Percentiles rank a stretch among this genome's conserved stretches.
Conservation (phyloP, 768 basidiomycete genomes). For the Termitomyces sp. region DNA sequence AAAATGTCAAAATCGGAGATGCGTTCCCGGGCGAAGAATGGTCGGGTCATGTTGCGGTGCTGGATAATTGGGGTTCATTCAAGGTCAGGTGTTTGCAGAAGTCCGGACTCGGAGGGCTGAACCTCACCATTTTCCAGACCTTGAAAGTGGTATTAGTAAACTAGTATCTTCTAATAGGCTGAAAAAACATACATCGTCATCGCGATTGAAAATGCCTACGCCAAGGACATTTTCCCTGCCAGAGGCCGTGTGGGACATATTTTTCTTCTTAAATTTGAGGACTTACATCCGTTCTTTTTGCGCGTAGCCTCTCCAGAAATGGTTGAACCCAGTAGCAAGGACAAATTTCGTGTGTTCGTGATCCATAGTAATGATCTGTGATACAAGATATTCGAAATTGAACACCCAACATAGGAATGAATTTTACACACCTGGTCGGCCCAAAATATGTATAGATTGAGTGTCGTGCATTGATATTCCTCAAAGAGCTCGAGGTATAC, state of each 20-base stretch:
- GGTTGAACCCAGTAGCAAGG: conserved; percentile 56
- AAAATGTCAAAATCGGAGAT: conserved; percentile 67
- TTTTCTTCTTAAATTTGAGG: not conserved
- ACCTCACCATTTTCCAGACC: conserved; percentile 64
- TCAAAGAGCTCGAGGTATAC: conserved; percentile 63
- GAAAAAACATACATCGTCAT: conserved; percentile 49
- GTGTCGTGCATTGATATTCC: conserved; percentile 65
- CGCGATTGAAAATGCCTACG: conserved; percentile 72
- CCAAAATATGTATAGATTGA: conserved; percentile 69
- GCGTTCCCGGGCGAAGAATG: conserved; percentile 72
- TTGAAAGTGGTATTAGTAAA: conserved; percentile 11
- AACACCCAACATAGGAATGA: not conserved
- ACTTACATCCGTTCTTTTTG: conserved; percentile 66
- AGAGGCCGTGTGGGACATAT: not conserved
- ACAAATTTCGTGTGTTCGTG: conserved; percentile 63
- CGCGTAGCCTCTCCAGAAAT: conserved; percentile 61
- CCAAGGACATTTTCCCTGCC: conserved; percentile 60
- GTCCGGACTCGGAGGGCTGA: not conserved
- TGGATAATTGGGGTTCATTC: conserved; percentile 16
- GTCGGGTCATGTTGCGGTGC: conserved; percentile 65
- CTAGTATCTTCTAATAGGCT: not conserved
- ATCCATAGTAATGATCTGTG: conserved; percentile 71
- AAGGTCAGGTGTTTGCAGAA: not conserved
- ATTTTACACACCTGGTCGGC: conserved; percentile 49
- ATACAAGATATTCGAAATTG: not conserved